Evolutionary conservation across 768 basidiomycete genomes (phyloP).

Genomic region (Infundibulicybe gibba): DNA sequence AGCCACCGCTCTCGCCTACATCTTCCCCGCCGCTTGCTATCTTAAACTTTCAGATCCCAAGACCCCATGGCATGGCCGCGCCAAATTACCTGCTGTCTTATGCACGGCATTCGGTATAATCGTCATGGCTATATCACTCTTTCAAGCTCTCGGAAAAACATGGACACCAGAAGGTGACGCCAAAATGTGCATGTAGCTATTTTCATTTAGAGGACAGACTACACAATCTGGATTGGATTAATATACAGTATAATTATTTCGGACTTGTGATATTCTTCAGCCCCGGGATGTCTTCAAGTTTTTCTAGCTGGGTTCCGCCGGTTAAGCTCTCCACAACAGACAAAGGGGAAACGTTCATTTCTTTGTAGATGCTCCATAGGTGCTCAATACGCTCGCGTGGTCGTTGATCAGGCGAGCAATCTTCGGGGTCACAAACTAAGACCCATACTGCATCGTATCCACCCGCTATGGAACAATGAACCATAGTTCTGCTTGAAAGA

Average conservation of each 20-base stretch:
- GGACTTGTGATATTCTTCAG: conserved; percentile 35
- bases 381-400: conserved; percentile 62
- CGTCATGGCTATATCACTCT: conserved; percentile 77
- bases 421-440: conserved; percentile 65
- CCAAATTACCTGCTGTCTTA: conserved; percentile 69
- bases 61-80: conserved; percentile 61
- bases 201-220: conserved; percentile 2
- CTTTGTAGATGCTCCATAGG: conserved; percentile 62
- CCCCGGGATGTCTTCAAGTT: conserved; percentile 52
- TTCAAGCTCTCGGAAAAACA: conserved; percentile 72
- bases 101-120: conserved; percentile 74
- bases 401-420: conserved; percentile 37
- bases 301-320: conserved; percentile 63
- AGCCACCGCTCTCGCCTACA: conserved; percentile 88
- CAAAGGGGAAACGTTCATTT: conserved; percentile 68
- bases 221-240: conserved; percentile 6
- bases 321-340: conserved; percentile 66
- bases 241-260: conserved; percentile 14
- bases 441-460: conserved; percentile 98
- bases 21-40: conserved; percentile 88
- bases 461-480: conserved; percentile 57
- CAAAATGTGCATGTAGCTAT: conserved; percentile 62
- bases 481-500: background rate
- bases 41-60: conserved; percentile 61
- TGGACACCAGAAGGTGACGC: conserved; percentile 72